Conservation (phyloP, 164 flowering plant genomes). For the Cinnamomum micranthum region DNA sequence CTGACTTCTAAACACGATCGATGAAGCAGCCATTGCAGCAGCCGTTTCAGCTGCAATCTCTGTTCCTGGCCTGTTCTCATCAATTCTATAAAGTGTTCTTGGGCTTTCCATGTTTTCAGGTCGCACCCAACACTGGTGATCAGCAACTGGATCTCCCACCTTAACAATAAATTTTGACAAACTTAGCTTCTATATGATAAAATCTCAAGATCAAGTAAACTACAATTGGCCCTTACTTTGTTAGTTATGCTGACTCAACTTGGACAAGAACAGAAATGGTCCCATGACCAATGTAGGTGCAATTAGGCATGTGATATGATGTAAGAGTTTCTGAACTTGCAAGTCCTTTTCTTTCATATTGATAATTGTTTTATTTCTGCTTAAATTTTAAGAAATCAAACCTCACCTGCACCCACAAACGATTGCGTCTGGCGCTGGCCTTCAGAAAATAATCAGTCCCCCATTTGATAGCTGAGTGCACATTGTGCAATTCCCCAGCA, state of each 20-base stretch:
- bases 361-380: too few relatives aligned
- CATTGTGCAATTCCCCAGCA: constrained; percentile 56
- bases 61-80: constrained; percentile 53
- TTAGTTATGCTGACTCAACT: too few relatives aligned
- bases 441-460: constrained; percentile 90
- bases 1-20: constrained; percentile 47
- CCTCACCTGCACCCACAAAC: constrained; percentile 67
- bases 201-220: too few relatives aligned
- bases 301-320: too few relatives aligned
- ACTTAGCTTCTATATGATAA: too few relatives aligned
- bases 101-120: constrained; percentile 86
- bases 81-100: constrained; percentile 55
- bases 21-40: constrained; percentile 88
- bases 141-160: constrained; percentile 78
- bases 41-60: constrained; percentile 93
- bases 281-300: too few relatives aligned
- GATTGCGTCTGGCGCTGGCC: constrained; percentile 30
- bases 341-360: too few relatives aligned
- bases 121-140: constrained; percentile 82
- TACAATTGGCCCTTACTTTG: too few relatives aligned
- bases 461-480: constrained; percentile 54
- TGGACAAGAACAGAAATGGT: too few relatives aligned
- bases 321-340: too few relatives aligned
- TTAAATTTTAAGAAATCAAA: background rate
- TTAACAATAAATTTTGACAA: constrained; percentile 5